Evolutionary conservation across 805 yeast genomes (phyloP).

Genomic region (Peterozyma xylosa): DNA sequence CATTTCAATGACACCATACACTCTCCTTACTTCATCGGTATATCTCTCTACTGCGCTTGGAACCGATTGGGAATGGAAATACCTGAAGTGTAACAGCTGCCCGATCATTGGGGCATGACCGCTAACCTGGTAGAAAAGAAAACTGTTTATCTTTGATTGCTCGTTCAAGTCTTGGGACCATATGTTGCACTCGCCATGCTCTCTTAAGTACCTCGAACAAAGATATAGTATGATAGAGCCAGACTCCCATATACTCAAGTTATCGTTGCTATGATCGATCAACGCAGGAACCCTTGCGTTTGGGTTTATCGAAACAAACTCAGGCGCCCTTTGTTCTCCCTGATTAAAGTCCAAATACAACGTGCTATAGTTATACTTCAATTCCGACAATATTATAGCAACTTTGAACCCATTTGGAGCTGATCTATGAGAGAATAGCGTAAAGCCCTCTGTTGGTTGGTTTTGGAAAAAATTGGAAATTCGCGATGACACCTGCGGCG

Average conservation of each 20-base stretch:
- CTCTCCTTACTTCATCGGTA: slow-evolving; percentile 87
- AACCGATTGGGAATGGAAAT: slow-evolving; percentile 79
- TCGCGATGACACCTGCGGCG: slow-evolving; percentile 14
- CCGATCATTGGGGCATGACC: slow-evolving; percentile 99
- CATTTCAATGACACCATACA: slow-evolving; percentile 92
- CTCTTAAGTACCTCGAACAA: slow-evolving; percentile 59
- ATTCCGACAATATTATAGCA: slow-evolving; percentile 81
- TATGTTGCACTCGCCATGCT: slow-evolving; percentile 60
- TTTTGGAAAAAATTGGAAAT: slow-evolving; percentile 51
- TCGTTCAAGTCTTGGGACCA: slow-evolving; percentile 77
- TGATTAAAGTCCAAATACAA: slow-evolving; percentile 78
- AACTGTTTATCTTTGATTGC: slow-evolving; percentile 76
- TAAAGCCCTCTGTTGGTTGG: slow-evolving; percentile 76
- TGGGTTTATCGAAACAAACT: slow-evolving; percentile 89
- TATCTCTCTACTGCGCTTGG: slow-evolving; percentile 88
- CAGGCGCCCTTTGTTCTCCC: slow-evolving; percentile 92
- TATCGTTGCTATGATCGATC: slow-evolving; percentile 78
- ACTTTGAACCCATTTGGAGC: slow-evolving; percentile 97
- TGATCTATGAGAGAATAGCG: slow-evolving; percentile 73
- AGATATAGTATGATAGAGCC: slow-evolving; percentile 86
- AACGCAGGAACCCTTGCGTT: slow-evolving; percentile 94
- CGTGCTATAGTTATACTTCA: slow-evolving; percentile 72
- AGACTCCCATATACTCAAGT: slow-evolving; percentile 87
- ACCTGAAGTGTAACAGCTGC: slow-evolving; percentile 89
- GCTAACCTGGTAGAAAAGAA: slow-evolving; percentile 93